Percentiles rank a stretch among this genome's conserved stretches.
Conservation (phyloP, 1,284 basidiomycete species). For the Boletellus dicymbophilus region DNA sequence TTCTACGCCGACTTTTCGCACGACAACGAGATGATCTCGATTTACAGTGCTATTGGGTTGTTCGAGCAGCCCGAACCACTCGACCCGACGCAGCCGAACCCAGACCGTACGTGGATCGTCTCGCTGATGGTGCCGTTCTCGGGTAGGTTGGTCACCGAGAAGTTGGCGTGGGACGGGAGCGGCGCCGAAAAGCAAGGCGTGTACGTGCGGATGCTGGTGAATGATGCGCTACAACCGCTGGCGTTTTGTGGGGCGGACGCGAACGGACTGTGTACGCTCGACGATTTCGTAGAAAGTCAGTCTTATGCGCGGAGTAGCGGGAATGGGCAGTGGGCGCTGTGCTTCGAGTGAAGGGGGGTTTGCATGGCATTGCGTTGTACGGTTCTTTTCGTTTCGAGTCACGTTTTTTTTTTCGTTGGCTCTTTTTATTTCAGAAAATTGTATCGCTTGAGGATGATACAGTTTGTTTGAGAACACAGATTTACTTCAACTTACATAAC, state of each 20-base stretch:
- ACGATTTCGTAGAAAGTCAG: slow-evolving; percentile 70
- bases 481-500: too few species aligned
- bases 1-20: slow-evolving; percentile 80
- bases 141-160: slow-evolving; percentile 62
- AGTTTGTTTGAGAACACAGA: too few species aligned
- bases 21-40: slow-evolving; percentile 79
- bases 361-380: too few species aligned
- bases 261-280: slow-evolving; percentile 61
- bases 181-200: slow-evolving; percentile 21
- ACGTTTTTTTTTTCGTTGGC: too few species aligned
- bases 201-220: slow-evolving; percentile 64
- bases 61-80: slow-evolving; percentile 47
- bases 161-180: slow-evolving; percentile 43
- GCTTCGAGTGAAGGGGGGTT: slow-evolving; percentile 29
- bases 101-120: slow-evolving; percentile 51
- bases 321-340: slow-evolving; percentile 63
- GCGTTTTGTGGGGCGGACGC: slow-evolving; percentile 53
- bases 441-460: too few species aligned
- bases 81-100: slow-evolving; percentile 42
- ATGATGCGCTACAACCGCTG: slow-evolving; percentile 65
- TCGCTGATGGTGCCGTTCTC: slow-evolving; percentile 62
- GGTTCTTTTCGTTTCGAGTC: too few species aligned
- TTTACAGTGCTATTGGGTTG: slow-evolving; percentile 73
- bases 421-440: too few species aligned
- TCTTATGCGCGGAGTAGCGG: slow-evolving; percentile 62